Conservation (phyloP, 1,284 basidiomycete species). For the Rhodotorula sp. region DNA sequence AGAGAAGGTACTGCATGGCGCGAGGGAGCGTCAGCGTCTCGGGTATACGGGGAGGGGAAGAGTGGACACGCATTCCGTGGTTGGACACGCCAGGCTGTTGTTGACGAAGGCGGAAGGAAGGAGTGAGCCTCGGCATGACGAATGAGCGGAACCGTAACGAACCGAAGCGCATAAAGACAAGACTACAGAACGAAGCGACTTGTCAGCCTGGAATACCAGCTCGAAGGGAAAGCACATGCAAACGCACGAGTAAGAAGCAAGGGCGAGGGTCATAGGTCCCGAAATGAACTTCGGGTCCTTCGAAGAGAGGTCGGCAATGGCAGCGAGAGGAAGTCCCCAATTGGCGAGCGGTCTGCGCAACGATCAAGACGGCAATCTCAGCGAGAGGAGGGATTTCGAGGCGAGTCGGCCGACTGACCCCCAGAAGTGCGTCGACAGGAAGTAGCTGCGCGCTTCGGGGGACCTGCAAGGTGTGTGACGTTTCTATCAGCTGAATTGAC, state of each 20-base stretch:
- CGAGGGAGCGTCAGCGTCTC: conserved; percentile 45
- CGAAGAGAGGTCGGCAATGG: conserved; percentile 72
- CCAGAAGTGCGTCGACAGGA: conserved; percentile 58
- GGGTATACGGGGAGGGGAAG: no score
- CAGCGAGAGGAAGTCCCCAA: conserved; percentile 93
- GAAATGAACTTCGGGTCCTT: conserved; percentile 96
- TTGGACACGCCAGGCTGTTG: conserved; percentile 71
- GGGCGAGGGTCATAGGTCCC: conserved; percentile 87
- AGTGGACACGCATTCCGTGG: conserved; percentile 66
- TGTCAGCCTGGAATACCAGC: neutral
- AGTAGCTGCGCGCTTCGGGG: conserved; percentile 84
- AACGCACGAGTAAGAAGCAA: conserved; percentile 85
- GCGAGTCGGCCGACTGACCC: conserved; percentile 22
- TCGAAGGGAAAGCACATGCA: neutral
- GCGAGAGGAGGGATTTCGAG: neutral
- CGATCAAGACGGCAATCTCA: neutral
- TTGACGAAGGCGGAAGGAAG: neutral
- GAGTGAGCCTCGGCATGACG: conserved; percentile 55
- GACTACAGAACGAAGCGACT: conserved; percentile 53
- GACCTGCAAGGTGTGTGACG: conserved; percentile 52
- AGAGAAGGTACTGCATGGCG: conserved; percentile 61
- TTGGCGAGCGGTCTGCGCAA: conserved; percentile 71
- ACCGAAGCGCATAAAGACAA: conserved; percentile 96
- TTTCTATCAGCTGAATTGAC: no score
- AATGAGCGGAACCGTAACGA: conserved; percentile 31